These are phyloP conservation scores for Creolimax fragrantissima DNA, from an alignment of 78 protist species.

Conservation along the genomic window DNA sequence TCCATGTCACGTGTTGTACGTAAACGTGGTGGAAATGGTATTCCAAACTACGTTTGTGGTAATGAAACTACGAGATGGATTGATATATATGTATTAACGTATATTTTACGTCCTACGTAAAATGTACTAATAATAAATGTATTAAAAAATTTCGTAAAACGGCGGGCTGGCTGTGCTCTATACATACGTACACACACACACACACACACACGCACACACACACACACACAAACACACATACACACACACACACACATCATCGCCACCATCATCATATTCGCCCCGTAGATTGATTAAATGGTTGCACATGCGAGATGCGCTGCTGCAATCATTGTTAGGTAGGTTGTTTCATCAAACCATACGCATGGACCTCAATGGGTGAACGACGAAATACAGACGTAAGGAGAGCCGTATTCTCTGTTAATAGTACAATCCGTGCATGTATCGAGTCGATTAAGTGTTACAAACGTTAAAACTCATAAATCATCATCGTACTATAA, in stretches of 20 bases:
- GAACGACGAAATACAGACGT: not conserved
- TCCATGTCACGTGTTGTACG: too few relatives aligned
- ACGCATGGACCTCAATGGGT: not conserved
- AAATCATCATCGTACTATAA: too few relatives aligned
- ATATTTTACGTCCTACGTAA: not conserved
- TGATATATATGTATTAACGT: not conserved
- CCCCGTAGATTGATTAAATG: too few relatives aligned
- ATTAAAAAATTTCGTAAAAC: not conserved
- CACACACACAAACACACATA: not conserved
- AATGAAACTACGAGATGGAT: too few relatives aligned
- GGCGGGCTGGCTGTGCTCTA: not conserved
- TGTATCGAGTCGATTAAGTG: too few relatives aligned
- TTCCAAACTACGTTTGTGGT: too few relatives aligned
- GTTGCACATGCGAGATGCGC: too few relatives aligned
- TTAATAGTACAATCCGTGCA: not conserved
- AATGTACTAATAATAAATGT: not conserved
- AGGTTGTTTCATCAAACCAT: not conserved
- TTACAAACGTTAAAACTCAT: too few relatives aligned
- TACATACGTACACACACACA: not conserved
- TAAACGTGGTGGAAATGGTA: too few relatives aligned
- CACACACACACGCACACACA: not conserved
- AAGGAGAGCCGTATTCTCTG: not conserved
- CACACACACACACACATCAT: not conserved
- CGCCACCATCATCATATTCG: too few relatives aligned
- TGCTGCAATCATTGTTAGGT: not conserved